phyloP scores from a whole-genome alignment of 2,329 filamentous ascomycete species.

The Pseudomassariella vexata region DNA sequence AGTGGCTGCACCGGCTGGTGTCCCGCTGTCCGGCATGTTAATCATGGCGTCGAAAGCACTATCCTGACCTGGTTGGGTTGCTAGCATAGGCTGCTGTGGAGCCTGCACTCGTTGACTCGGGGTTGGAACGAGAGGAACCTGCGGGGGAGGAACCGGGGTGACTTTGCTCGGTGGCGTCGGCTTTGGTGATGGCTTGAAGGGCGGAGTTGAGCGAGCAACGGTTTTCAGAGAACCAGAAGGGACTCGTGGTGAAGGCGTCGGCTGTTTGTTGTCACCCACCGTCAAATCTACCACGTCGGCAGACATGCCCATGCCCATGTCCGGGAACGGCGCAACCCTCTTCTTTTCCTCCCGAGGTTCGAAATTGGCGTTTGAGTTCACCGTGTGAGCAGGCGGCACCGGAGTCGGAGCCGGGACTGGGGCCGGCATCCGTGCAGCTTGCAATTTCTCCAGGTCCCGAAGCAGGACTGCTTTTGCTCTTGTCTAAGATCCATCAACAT shows the following conservation, averaged over 20 bases:
- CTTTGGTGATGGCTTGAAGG: constrained; percentile 20
- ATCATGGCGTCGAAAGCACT: constrained; percentile 13
- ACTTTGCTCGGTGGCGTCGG: constrained; percentile 16
- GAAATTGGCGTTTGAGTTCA: constrained; percentile 21
- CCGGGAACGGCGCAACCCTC: constrained; percentile 48
- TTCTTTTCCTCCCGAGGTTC: constrained; percentile 30
- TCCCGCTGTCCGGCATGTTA: constrained; percentile 9
- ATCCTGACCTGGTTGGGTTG: constrained; percentile 15
- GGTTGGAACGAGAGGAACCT: constrained; percentile 15
- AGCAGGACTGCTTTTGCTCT: constrained; percentile 49
- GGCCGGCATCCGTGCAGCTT: constrained; percentile 20
- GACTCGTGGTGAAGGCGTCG: constrained; percentile 16
- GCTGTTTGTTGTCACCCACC: constrained; percentile 15
- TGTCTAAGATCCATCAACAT: constrained; percentile 24
- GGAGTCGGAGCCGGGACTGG: constrained; percentile 13
- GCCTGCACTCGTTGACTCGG: constrained; percentile 9
- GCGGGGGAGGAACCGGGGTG: constrained; percentile 20
- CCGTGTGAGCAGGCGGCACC: constrained; percentile 24
- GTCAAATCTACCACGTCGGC: constrained; percentile 23
- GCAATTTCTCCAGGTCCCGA: constrained; percentile 44
- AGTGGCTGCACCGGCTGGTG: constrained; percentile 9
- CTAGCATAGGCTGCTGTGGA: constrained; percentile 10
- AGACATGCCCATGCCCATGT: constrained; percentile 46
- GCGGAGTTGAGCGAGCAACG: constrained; percentile 10
- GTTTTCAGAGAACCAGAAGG: constrained; percentile 15